Percentiles rank a stretch among this genome's conserved stretches.
phyloP scores from a whole-genome alignment of 495 filamentous ascomycete genomes.

The Glutinoglossum americanum region DNA sequence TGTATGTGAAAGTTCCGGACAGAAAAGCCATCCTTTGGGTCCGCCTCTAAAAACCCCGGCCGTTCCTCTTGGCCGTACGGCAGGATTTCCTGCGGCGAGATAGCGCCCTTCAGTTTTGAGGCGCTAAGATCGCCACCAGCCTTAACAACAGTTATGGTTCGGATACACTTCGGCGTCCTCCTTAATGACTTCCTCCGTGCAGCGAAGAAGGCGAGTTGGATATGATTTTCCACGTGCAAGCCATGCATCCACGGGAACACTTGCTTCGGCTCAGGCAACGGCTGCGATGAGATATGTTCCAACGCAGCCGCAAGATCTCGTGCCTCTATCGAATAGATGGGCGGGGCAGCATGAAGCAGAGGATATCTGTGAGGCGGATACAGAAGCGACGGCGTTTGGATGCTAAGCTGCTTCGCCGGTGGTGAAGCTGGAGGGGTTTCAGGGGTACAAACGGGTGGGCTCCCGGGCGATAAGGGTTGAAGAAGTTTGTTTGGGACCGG shows the following conservation, averaged over 20 bases:
- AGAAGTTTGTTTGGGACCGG: conserved; percentile 64
- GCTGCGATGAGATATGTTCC: conserved; percentile 50
- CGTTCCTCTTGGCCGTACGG: conserved; percentile 17
- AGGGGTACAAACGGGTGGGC: conserved; percentile 34
- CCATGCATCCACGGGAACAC: conserved; percentile 98
- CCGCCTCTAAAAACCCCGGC: conserved; percentile 47
- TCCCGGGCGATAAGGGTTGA: conserved; percentile 61
- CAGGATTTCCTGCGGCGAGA: conserved; percentile 61
- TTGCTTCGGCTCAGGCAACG: conserved; percentile 57
- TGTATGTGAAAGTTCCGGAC: conserved; percentile 96
- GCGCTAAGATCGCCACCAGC: conserved; percentile 54
- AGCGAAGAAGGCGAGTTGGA: conserved; percentile 77
- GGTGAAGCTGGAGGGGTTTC: conserved; percentile 49
- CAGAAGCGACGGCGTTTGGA: conserved; percentile 42
- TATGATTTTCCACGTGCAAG: conserved; percentile 68
- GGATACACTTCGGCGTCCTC: conserved; percentile 55
- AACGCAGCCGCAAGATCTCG: conserved; percentile 45
- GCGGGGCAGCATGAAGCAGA: conserved; percentile 31
- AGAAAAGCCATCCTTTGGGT: conserved; percentile 66
- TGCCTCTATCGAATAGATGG: conserved; percentile 53
- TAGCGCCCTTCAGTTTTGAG: conserved; percentile 69
- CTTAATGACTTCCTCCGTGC: conserved; percentile 48
- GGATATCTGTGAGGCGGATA: conserved; percentile 46
- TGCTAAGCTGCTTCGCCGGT: conserved; percentile 25
- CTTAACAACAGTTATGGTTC: conserved; percentile 73